Base-by-base conservation (phyloP, 2,329 filamentous ascomycete genomes). In the Penicillium palitans region DNA sequence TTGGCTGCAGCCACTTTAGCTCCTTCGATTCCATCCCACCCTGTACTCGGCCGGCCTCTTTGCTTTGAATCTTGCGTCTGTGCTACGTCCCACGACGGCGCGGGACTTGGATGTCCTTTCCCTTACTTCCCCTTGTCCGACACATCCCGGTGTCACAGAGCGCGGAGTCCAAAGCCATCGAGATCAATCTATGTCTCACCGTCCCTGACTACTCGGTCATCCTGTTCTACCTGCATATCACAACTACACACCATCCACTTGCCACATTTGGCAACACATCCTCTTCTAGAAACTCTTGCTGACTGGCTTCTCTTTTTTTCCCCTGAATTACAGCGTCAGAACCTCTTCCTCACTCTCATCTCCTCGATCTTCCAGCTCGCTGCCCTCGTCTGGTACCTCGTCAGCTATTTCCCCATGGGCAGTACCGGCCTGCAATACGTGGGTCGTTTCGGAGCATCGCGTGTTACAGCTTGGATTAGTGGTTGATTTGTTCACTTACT, bases 361-460 rank as follows among this genome's bases (percentile, higher is more conserved):
- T 90, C 92, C 24, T 87, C 91, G 61, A 83, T 97, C 60, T 79
- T 93, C 66, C 95, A 99, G 74, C 82, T 98, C 55, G 87, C 88
- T 53, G 90, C 89, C 62, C 81, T 98, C 63, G 65, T 91, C 47
- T 98, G 93, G 93, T 98, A 98, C 78, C 83, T 97, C 47, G 87
- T 98, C 75, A 96, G 91, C 78, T 99, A 99, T 76, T 98, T 98
- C 70, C 95, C 95, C 27, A 96, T 98, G 93, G 95, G 95, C 41
- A 90, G 90, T 57, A 90, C 88, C 55, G 91, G 95, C 42, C 79
- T 99, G 65, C 88, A 93, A 59, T 86, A 96, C 66, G 92, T 92
- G 58, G 91, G 92, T 44, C 87, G 87, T 3, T 95, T 96, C 72
- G 95, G 93, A 24, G 90, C 89, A 21, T 88, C 88, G 71, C 85